phyloP scores from a whole-genome alignment of 2,329 filamentous ascomycete genomes.

The Trichoderma cornu-damae region DNA sequence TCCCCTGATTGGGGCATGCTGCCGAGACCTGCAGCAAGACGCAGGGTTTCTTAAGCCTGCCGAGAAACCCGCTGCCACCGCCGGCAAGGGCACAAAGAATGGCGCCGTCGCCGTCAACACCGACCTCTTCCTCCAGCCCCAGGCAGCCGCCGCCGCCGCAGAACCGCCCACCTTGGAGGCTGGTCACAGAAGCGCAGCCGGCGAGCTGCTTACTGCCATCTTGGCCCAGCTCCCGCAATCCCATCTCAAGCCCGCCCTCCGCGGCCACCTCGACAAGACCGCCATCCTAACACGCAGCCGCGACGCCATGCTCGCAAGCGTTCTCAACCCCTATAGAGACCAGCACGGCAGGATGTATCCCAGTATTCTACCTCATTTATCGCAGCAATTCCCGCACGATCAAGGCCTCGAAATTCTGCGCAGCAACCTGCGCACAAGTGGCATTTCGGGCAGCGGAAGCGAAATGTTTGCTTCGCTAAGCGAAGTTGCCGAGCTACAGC shows the following conservation, averaged over 20 bases:
- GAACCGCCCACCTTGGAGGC: slow-evolving; percentile 35
- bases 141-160: slow-evolving; percentile 30
- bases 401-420: slow-evolving; percentile 66
- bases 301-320: slow-evolving; percentile 72
- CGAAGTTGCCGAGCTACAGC: slow-evolving; percentile 35
- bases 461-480: slow-evolving; percentile 28
- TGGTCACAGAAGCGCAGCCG: slow-evolving; percentile 53
- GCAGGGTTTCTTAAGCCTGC: slow-evolving; percentile 43
- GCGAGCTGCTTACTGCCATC: slow-evolving; percentile 55
- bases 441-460: slow-evolving; percentile 24
- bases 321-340: slow-evolving; percentile 69
- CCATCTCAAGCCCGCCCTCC: slow-evolving; percentile 63
- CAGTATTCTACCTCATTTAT: slow-evolving; percentile 76
- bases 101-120: slow-evolving; percentile 54
- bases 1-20: slow-evolving; percentile 61
- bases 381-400: slow-evolving; percentile 57
- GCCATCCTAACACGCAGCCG: slow-evolving; percentile 66
- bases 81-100: slow-evolving; percentile 34
- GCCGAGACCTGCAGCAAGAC: slow-evolving; percentile 63
- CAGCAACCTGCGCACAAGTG: slow-evolving; percentile 48
- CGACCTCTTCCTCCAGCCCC: slow-evolving; percentile 60
- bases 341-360: slow-evolving; percentile 59
- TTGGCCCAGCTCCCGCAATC: slow-evolving; percentile 61
- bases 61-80: slow-evolving; percentile 31
- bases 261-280: slow-evolving; percentile 73